phyloP scores from a whole-genome alignment of 306 rosid species.

The Sicyos edulis region DNA sequence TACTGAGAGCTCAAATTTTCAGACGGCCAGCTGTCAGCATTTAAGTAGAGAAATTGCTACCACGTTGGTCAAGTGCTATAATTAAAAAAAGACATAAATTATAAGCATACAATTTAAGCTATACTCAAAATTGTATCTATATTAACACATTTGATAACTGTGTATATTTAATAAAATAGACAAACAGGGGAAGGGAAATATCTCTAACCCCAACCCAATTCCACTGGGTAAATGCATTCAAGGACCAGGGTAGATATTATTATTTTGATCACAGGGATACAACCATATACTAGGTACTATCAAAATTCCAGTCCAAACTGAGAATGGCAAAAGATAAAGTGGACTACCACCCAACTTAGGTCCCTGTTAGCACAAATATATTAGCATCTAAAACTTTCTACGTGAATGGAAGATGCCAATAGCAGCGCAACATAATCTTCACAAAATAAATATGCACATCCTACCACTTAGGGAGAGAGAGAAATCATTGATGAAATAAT shows the following conservation, averaged over 20 bases:
- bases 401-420: constrained; percentile 7
- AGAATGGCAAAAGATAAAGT: not conserved
- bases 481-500: constrained; percentile 38
- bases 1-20: constrained; percentile 6
- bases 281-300: not conserved
- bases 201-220: constrained; percentile 3
- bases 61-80: constrained; percentile 15
- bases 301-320: constrained; percentile 13
- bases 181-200: constrained; percentile 14
- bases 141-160: constrained; percentile 5
- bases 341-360: not conserved
- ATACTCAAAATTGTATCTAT: not conserved
- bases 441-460: constrained; percentile 12
- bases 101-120: not conserved
- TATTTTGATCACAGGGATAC: constrained; percentile 9
- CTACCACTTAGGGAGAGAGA: constrained; percentile 9
- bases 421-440: not conserved
- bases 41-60: constrained; percentile 15
- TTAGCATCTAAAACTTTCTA: constrained; percentile 2
- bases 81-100: not conserved
- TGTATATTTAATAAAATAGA: not conserved
- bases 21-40: constrained; percentile 8
- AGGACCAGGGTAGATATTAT: not conserved
- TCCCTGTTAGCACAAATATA: constrained; percentile 11
- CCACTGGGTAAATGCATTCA: not conserved